A percentile compares a stretch with the other conserved stretches of the same genome.
phyloP scores from a whole-genome alignment of 2,329 filamentous ascomycete genomes.

The Emericellopsis atlantica region DNA sequence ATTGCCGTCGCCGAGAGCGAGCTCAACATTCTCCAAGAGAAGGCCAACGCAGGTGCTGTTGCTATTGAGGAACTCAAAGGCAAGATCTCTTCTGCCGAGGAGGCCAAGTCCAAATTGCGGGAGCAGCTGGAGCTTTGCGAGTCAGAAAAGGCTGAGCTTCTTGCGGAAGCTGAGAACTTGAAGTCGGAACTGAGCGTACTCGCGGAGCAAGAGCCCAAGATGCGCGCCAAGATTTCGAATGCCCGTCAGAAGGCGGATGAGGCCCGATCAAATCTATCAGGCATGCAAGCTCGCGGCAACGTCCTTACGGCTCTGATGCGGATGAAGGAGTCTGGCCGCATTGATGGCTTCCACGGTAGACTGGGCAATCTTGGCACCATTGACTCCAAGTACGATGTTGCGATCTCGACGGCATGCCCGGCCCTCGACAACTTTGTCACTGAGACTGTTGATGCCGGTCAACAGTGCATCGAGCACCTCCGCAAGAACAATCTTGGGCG shows the following conservation, averaged over 20 bases:
- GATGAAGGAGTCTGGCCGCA: constrained; percentile 88
- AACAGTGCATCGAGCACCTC: constrained; percentile 96
- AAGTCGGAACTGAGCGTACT: constrained; percentile 63
- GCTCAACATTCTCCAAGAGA: constrained; percentile 80
- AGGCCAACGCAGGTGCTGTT: constrained; percentile 74
- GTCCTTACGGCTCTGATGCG: constrained; percentile 87
- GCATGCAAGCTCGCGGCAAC: constrained; percentile 84
- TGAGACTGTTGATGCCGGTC: constrained; percentile 87
- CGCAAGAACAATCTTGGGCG: constrained; percentile 94
- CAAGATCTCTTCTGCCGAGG: constrained; percentile 64
- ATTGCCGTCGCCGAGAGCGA: constrained; percentile 94
- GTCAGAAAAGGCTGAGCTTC: constrained; percentile 55
- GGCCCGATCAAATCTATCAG: constrained; percentile 78
- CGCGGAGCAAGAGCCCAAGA: constrained; percentile 63
- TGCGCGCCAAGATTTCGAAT: constrained; percentile 75
- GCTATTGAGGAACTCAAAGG: constrained; percentile 72
- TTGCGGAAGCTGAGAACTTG: constrained; percentile 62
- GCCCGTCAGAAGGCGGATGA: constrained; percentile 93
- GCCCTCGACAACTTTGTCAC: constrained; percentile 93
- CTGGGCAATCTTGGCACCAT: constrained; percentile 91
- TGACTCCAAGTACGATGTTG: constrained; percentile 86
- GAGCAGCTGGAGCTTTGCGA: constrained; percentile 67
- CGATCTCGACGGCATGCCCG: constrained; percentile 93
- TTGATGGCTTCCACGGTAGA: constrained; percentile 92
- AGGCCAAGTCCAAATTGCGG: constrained; percentile 51